Evolutionary conservation across 1,139 yeast species (phyloP).

Genomic region (Casaregolazyma lundiana): DNA sequence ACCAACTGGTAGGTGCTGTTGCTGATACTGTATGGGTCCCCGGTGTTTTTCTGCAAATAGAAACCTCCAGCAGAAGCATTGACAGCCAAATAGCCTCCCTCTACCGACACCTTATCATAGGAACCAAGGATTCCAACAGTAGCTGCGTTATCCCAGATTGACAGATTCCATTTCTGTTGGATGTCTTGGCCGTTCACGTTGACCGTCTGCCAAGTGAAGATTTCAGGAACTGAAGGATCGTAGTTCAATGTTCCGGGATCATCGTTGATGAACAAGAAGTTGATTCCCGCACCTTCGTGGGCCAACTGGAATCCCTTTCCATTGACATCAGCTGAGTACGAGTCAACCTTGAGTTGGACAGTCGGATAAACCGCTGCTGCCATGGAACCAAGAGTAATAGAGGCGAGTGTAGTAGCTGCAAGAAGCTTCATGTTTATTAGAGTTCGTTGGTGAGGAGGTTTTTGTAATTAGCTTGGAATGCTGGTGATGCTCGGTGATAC

Average conservation of each 20-base stretch:
- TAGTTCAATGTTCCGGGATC: constrained; percentile 14
- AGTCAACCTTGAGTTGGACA: constrained; percentile 4
- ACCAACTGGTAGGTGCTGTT: background rate
- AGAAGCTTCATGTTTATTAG: constrained; percentile 6
- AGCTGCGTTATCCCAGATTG: background rate
- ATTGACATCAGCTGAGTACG: background rate
- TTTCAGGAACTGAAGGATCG: constrained; percentile 9
- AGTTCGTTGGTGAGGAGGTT: background rate
- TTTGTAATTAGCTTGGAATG: background rate
- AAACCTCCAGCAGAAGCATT: constrained; percentile 36
- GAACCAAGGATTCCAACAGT: background rate
- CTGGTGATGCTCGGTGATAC: no score
- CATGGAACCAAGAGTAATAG: constrained; percentile 2
- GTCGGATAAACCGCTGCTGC: constrained; percentile 7
- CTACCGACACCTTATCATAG: background rate
- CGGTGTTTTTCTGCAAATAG: constrained; percentile 41
- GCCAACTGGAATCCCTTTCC: constrained; percentile 30
- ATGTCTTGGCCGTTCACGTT: background rate
- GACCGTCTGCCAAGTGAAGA: background rate
- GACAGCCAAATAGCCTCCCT: constrained; percentile 22
- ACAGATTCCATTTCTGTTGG: background rate
- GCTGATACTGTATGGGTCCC: constrained; percentile 41
- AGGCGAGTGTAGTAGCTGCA: constrained; percentile 1
- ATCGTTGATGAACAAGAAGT: constrained; percentile 36
- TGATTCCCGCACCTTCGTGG: constrained; percentile 57